phyloP scores from a whole-genome alignment of 169 alveolate genomes.

The Blepharisma undulans region DNA sequence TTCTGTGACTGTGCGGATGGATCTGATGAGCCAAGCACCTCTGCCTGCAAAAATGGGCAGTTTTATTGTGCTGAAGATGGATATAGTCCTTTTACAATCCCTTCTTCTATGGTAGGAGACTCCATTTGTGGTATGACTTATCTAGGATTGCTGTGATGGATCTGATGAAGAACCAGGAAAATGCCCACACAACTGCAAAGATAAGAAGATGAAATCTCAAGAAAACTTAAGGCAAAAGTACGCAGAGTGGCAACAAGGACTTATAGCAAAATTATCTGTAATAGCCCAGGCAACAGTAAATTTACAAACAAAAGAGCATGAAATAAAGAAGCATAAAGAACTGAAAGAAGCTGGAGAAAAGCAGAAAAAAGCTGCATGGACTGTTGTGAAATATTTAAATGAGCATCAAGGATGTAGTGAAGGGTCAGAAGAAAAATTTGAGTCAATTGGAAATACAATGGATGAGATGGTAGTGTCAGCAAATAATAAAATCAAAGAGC shows the following conservation, averaged over 20 bases:
- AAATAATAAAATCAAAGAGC: background rate
- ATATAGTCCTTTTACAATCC: background rate
- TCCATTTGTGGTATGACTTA: slow-evolving; percentile 20
- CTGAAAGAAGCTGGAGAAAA: background rate
- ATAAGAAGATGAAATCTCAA: background rate
- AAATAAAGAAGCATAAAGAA: background rate
- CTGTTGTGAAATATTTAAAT: background rate
- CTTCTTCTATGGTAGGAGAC: background rate
- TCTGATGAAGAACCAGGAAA: slow-evolving; percentile 24
- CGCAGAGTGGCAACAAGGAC: slow-evolving; percentile 21
- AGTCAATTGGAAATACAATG: background rate
- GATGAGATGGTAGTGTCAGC: background rate
- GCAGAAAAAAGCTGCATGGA: background rate
- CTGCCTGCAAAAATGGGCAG: slow-evolving; percentile 8
- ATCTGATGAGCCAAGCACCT: slow-evolving; percentile 33
- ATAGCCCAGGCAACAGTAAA: background rate
- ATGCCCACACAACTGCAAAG: background rate
- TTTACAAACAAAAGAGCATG: background rate
- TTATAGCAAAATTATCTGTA: background rate
- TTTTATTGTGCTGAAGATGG: slow-evolving; percentile 12
- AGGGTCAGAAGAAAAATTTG: background rate
- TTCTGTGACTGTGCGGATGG: slow-evolving; percentile 42
- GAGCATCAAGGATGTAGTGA: background rate
- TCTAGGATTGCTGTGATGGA: slow-evolving; percentile 40
- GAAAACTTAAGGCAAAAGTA: background rate